Evolutionary conservation across 202 grass and related monocot genomes (phyloP), one percentile per base, ranked within the genome.

Genomic region (Carex sylvatica): DNA sequence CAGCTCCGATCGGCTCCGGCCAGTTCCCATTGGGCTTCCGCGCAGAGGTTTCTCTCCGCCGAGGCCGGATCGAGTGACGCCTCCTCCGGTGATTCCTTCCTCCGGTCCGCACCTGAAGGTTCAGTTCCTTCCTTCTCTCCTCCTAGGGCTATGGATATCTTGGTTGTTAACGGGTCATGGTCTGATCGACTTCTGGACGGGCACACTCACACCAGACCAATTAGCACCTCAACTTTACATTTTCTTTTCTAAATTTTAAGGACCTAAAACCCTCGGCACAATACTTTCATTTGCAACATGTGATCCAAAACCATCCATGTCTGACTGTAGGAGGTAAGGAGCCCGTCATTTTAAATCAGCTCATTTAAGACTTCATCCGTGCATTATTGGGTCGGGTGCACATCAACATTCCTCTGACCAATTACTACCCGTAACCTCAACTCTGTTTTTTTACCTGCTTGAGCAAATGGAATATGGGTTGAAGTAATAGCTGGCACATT

Each of bases 21-120:
- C 6, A 80, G 1, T 28, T 66, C 23, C 7, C 14, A 8, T 74
- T 18, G 46, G 60, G 4, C 16, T 81, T 58, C 49, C 47, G 38
- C 52, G 13, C 61, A 51, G 40, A 82, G 63, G 12, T 86, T 83
- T 14, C 79, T 91, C 67, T 89, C 88, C 87, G 80, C 87, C 20
- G 63, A 78, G 33, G 87, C 84, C 24, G 80, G 80, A 68, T 74
- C 83, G 55, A 65, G 8, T 16, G 51, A 65, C 22, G 51, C 73
- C 31, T 73, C 82, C 78, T 60, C 80, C 51, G 72, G 71, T 2
- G 72, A 89, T 38, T 52, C 84, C 63, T 86, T 89, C 53, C 36
- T 83, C 66, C 81, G 78, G 62, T 58, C 80, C 22, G 85, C 89
- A 47, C 11, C 28, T 9, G 83, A 89, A 78, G 92, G 89, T 94